Base-by-base conservation (phyloP, 345 rosid genomes). In the Crucihimalaya himalaica region DNA sequence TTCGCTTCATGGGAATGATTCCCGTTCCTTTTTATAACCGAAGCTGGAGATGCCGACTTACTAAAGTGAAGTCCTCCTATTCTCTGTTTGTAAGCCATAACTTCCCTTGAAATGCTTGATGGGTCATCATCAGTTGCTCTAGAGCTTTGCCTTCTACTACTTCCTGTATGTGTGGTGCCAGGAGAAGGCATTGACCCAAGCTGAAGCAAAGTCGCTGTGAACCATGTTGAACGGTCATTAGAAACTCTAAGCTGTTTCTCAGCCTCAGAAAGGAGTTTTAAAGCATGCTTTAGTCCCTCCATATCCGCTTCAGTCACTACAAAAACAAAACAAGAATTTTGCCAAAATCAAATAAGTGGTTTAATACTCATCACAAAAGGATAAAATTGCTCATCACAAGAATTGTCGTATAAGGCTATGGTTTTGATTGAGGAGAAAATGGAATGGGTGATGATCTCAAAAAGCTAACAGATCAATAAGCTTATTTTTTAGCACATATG, bases 171-270 rank as follows among this genome's bases (percentile, higher is more conserved):
- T 66, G 88, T 83, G 50, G 86, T 72, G 43, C 91, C 96, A 39
- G 87, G 87, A 50, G 97, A 92, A 75, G 93, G 85, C 74, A 86
- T 78, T 9, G 97, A 95, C 59, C 97, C 96, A 57, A 95, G 96
- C 88, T 92, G 99, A 63, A 95, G 79, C 35, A 95, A 82, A 32
- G 96, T 90, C 19, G 97, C 97, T 3, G 97, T 92, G 84, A 95
- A 92, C 99, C 99, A 95, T 19, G 97, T 95, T 29, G 96, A 90
- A 57, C 97, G 96, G 76, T 95, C 99, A 72, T 81, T 95, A 54
- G 97, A 87, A 72, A 86, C 85, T 64, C 96, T 73, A 47, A 95
- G 80, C 76, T 90, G 99, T 78, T 88, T 95, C 90, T 91, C 97
- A 13, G 99, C 92, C 70, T 92, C 97, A 1, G 97, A 92, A 59